Base-by-base conservation (phyloP, 1,284 basidiomycete species). In the Cryptococcus deneoformans region DNA sequence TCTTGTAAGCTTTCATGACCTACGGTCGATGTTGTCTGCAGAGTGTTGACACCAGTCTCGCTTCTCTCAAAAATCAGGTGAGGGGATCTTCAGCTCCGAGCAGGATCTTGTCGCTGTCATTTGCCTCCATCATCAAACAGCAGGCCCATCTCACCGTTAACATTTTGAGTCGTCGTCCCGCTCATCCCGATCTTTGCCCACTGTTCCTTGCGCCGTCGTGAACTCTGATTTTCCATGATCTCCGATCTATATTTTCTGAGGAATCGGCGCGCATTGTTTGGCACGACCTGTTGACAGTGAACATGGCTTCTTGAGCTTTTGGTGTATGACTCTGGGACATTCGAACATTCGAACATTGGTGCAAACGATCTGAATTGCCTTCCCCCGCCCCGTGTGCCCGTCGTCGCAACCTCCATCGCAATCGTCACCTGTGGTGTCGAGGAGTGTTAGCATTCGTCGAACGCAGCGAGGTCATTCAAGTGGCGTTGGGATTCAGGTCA, bases 401-500 rank as follows among this genome's bases (percentile, higher is more conserved):
- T 42, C 16, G 42, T 20, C 50, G 39, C 52, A 54, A 36, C 51
- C 42, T 46, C 34, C 36, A 37, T 46, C 24, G 20, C 34, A 10
- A 39, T 52, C 39, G 44, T 47, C 40, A 47, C 44, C 54, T 52
- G 39, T 34, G 54, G 54, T 51, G 50, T 54, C 34, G 20, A 34
- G 52, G 48, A 57, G 57, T 36, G 46, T 16, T 47, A 51, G 43
- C 48, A 56, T 51, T 50, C 46, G 44, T 38, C 53, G 52, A 42
- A 53, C 46, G 56, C 59, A 61, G 62, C 62, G 60, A 64, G 59
- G 60, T 64, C 46, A 60, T 60, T 65, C 60, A 65, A 65, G 63
- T 65, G 63, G 63, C 63, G 63, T 65, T 62, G 63, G 63, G 56
- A 59, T 62, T 53, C 60, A 57, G 54, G 52, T 53, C 36, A 53